Conservation (phyloP, 2,329 filamentous ascomycete species). For the Dactylonectria macrodidyma region DNA sequence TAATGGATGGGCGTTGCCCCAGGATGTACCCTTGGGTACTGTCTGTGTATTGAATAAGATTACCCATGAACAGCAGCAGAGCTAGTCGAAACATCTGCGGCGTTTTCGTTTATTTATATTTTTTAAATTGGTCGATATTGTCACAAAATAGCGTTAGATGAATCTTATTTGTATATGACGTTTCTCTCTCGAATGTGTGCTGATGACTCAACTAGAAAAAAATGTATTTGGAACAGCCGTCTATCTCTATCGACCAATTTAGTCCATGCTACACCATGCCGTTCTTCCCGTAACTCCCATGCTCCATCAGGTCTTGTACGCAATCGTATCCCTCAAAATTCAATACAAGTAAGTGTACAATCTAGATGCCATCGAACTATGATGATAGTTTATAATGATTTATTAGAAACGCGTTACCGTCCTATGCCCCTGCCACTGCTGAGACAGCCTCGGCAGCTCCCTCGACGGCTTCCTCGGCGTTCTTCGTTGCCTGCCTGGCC, state of each 20-base stretch:
- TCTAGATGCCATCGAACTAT: background rate
- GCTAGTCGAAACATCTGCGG: background rate
- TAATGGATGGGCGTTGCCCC: constrained; percentile 40
- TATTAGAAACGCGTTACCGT: background rate
- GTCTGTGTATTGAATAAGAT: constrained; percentile 40
- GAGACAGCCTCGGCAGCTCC: constrained; percentile 22
- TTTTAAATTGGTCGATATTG: background rate
- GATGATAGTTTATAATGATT: background rate
- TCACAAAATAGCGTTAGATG: too few species aligned
- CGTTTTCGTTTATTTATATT: background rate
- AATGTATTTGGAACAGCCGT: too few species aligned
- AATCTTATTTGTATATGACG: too few species aligned
- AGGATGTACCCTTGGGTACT: constrained; percentile 38
- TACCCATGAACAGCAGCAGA: background rate
- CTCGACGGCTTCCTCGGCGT: constrained; percentile 31
- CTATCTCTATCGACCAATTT: too few species aligned
- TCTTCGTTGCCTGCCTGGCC: constrained; percentile 30
- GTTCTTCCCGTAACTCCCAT: too few species aligned
- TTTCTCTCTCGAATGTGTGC: too few species aligned
- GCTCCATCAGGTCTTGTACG: too few species aligned
- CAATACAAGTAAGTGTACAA: background rate
- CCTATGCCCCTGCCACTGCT: constrained; percentile 15
- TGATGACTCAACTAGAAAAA: too few species aligned
- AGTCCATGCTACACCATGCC: too few species aligned
- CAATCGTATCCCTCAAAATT: too few species aligned